Percentiles rank a stretch among this genome's conserved stretches.
These are phyloP conservation scores for Boletus sensibilis DNA, from an alignment of 768 basidiomycete genomes.

Conservation along the genomic window DNA sequence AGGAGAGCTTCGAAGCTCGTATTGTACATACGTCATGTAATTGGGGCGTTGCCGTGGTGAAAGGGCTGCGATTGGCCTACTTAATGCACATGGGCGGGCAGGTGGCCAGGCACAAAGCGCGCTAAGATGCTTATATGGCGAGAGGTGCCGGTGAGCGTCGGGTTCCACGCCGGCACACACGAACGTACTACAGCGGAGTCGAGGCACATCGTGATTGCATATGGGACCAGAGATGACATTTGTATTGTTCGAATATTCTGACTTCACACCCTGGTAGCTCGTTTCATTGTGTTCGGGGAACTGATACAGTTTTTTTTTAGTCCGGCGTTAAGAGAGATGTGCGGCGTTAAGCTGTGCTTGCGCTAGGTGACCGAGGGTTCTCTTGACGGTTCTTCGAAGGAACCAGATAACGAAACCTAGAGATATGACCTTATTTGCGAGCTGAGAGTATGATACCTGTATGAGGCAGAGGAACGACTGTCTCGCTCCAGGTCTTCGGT, in stretches of 20 bases:
- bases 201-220: not conserved
- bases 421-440: slow-evolving; percentile 5
- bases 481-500: not conserved
- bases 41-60: slow-evolving; percentile 13
- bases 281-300: slow-evolving; percentile 17
- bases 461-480: not conserved
- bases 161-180: slow-evolving; percentile 1
- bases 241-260: not conserved
- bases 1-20: not conserved
- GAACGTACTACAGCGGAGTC: not conserved
- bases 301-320: not conserved
- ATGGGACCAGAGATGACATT: slow-evolving; percentile 7
- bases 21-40: slow-evolving; percentile 5
- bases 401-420: not conserved
- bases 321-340: slow-evolving; percentile 3
- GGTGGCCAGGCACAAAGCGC: not conserved
- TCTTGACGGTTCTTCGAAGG: not conserved
- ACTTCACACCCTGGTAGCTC: not conserved
- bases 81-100: not conserved
- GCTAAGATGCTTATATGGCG: slow-evolving; percentile 1
- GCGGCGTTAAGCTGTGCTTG: slow-evolving; percentile 9
- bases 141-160: too few species aligned
- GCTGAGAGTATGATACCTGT: not conserved
- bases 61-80: not conserved
- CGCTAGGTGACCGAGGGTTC: not conserved